Evolutionary conservation across 352 stramenopile genomes (phyloP), one percentile per base, ranked within the genome.

Genomic region (Phytophthora citrophthora): DNA sequence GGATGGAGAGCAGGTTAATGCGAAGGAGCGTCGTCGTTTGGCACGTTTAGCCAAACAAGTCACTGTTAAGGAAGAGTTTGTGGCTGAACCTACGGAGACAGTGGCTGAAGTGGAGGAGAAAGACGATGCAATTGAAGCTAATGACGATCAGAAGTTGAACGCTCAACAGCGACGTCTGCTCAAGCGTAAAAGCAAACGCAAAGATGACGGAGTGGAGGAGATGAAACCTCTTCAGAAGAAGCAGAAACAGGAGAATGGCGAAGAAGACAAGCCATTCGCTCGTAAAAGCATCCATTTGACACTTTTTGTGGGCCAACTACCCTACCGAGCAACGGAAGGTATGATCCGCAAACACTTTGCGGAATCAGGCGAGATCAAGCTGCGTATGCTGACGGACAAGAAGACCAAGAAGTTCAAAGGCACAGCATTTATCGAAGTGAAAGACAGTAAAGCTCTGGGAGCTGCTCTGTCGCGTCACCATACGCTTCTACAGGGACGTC

Each of bases 371-470:
- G 82, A 93, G 0, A 91, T 95, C 44, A 59, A 81, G 52, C 31
- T 95, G 52, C 86, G 88, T 32, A 94, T 94, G 88, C 29, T 88
- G 38, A 95, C 88, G 45, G 86, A 95, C 69, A 94, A 93, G 64
- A 83, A 83, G 60, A 94, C 88, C 1, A 83, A 83, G 13, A 88
- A 77, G 61, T 95, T 94, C 56, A 92, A 90, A 44, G 88, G 88
- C 64, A 93, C 77, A 46, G 88, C 88, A 13, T 95, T 95, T 54
- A 94, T 95, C 29, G 86, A 95, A 46, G 88, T 95, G 32, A 76
- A 79, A 58, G 88, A 95, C 67, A 91, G 77, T 61, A 93, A 92
- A 68, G 83, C 88, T 27, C 70, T 94, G 5, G 88, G 86, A 8
- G 86, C 86, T 0, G 88, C 88, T 10, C 74, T 95, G 6, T 88